Conservation (phyloP, 257 asterid species). For the Mitragyna speciosa region DNA sequence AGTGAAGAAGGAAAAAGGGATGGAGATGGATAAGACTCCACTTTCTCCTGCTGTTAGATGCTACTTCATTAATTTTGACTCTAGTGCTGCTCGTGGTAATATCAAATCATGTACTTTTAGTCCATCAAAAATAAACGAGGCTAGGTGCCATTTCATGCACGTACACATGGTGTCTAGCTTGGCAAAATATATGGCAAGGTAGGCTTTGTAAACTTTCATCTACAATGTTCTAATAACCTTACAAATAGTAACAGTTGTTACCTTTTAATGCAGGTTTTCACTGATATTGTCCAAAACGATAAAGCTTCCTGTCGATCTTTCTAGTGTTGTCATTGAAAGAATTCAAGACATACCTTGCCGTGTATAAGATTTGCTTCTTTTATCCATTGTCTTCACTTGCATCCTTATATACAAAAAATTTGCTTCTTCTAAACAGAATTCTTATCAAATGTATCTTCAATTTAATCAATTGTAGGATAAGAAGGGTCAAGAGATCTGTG, state of each 20-base stretch:
- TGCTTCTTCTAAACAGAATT: not conserved
- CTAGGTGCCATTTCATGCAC: conserved; percentile 77
- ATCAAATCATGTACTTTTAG: conserved; percentile 32
- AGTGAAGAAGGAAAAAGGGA: conserved; percentile 37
- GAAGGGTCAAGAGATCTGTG: conserved; percentile 36
- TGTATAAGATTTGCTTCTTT: conserved; percentile 39
- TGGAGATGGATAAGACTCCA: conserved; percentile 25
- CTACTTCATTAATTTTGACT: conserved; percentile 57
- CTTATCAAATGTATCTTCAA: not conserved
- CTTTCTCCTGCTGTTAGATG: conserved; percentile 38
- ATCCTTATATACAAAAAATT: not conserved
- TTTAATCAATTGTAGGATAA: conserved; percentile 43
- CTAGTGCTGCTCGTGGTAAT: conserved; percentile 28
- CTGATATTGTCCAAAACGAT: conserved; percentile 71
- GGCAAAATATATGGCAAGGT: conserved; percentile 92
- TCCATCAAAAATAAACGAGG: conserved; percentile 42
- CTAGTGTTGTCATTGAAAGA: conserved; percentile 39
- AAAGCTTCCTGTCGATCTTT: conserved; percentile 55
- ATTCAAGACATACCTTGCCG: conserved; percentile 65
- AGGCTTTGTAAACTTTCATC: not conserved
- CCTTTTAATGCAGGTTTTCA: conserved; percentile 62
- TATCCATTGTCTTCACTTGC: not conserved
- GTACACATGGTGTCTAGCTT: conserved; percentile 58
- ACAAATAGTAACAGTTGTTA: not conserved
- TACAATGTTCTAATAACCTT: not conserved